Conservation (phyloP, 176 grass and related monocot species). For the Zea luxurians region DNA sequence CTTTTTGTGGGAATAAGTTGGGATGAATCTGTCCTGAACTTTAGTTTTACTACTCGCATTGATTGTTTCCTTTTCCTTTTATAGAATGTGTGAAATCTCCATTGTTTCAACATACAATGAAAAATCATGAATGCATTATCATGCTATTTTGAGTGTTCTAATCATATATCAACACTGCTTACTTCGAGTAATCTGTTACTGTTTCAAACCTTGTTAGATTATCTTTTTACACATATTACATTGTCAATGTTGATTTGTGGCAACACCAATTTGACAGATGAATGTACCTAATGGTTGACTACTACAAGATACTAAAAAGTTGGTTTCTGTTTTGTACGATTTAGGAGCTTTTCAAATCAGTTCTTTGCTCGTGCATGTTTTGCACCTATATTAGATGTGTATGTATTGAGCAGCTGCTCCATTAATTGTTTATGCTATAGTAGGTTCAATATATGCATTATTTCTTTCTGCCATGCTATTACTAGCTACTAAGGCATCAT, state of each 20-base stretch:
- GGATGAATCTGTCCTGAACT: background rate
- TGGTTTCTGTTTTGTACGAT: constrained; percentile 7
- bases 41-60: too few relatives aligned
- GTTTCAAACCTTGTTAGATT: background rate
- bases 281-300: background rate
- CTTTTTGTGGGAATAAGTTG: background rate
- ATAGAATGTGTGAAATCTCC: background rate
- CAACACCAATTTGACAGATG: background rate
- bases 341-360: background rate
- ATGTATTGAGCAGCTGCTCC: background rate
- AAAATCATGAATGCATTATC: background rate
- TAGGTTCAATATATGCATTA: background rate
- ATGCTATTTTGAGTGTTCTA: background rate
- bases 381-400: background rate
- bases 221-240: background rate
- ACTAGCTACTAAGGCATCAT: background rate
- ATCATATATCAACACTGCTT: background rate
- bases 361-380: background rate
- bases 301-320: background rate
- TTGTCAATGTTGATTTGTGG: background rate
- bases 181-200: background rate
- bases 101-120: background rate
- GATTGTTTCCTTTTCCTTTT: background rate
- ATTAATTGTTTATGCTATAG: background rate
- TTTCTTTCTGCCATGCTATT: background rate